Evolutionary conservation across 1,284 basidiomycete genomes (phyloP).

Genomic region (Fomitopsis pinicola): DNA sequence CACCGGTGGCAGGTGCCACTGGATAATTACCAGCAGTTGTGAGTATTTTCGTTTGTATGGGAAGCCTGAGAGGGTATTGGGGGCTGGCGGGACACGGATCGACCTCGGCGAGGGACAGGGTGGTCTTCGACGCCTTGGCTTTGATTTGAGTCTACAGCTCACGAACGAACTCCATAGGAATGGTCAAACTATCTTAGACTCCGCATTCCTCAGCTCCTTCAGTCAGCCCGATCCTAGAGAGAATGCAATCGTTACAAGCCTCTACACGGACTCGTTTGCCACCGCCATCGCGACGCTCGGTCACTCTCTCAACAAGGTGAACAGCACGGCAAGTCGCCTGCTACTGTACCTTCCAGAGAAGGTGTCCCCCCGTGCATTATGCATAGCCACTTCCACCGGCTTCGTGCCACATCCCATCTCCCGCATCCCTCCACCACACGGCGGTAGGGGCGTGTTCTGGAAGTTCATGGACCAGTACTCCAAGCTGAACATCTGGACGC

Average conservation of each 20-base stretch:
- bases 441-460: conserved; percentile 28
- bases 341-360: conserved; percentile 37
- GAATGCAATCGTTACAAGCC: conserved; percentile 37
- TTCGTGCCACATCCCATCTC: conserved; percentile 34
- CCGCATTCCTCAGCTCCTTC: background rate
- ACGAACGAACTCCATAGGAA: background rate
- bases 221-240: conserved; percentile 10
- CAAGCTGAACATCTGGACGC: conserved; percentile 39
- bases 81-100: too few relatives aligned
- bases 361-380: conserved; percentile 35
- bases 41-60: background rate
- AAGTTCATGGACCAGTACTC: conserved; percentile 41
- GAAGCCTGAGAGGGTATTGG: too few relatives aligned
- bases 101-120: too few relatives aligned
- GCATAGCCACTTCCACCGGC: conserved; percentile 34
- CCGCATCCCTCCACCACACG: conserved; percentile 34
- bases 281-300: conserved; percentile 40
- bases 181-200: conserved; percentile 8
- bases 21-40: conserved; percentile 10
- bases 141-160: too few relatives aligned
- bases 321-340: conserved; percentile 31
- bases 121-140: too few relatives aligned
- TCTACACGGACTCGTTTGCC: conserved; percentile 40
- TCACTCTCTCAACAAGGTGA: conserved; percentile 33
- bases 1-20: conserved; percentile 1